phyloP scores from a whole-genome alignment of 257 asterid genomes.

The Cynanchum wilfordii region DNA sequence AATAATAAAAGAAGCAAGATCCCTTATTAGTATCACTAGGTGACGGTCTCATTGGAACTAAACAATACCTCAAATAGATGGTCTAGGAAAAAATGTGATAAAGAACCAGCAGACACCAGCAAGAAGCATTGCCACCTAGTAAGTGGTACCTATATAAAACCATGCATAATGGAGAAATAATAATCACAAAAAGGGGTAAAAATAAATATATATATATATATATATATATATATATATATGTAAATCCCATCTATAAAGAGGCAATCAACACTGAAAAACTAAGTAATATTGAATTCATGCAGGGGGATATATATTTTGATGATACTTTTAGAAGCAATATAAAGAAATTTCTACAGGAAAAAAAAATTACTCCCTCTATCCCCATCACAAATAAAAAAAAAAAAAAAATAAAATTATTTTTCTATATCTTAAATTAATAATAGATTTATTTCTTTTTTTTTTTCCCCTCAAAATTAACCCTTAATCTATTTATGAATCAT shows the following conservation, averaged over 20 bases:
- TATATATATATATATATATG: too few species aligned
- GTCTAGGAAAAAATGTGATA: slow-evolving; percentile 89
- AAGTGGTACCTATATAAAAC: slow-evolving; percentile 52
- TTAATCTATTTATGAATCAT: too few species aligned
- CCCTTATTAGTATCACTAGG: not conserved
- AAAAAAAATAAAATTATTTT: too few species aligned
- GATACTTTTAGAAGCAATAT: not conserved
- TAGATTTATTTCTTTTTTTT: too few species aligned
- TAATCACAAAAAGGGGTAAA: not conserved
- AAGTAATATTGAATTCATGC: not conserved
- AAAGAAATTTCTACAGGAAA: not conserved
- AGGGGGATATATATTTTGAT: not conserved
- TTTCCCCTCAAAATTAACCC: too few species aligned
- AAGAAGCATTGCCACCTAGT: slow-evolving; percentile 64
- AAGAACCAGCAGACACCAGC: slow-evolving; percentile 74
- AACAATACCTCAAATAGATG: slow-evolving; percentile 78
- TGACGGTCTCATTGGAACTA: not conserved
- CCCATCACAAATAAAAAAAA: too few species aligned
- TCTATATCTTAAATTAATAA: too few species aligned
- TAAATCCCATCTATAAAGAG: not conserved
- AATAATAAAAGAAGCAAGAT: not conserved
- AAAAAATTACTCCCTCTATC: too few species aligned
- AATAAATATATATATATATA: not conserved
- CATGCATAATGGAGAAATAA: not conserved
- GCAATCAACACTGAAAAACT: not conserved